Percentiles rank a stretch among this genome's conserved stretches.
Evolutionary conservation across 352 stramenopile genomes (phyloP).

Genomic region (Thraustochytrium sp.): DNA sequence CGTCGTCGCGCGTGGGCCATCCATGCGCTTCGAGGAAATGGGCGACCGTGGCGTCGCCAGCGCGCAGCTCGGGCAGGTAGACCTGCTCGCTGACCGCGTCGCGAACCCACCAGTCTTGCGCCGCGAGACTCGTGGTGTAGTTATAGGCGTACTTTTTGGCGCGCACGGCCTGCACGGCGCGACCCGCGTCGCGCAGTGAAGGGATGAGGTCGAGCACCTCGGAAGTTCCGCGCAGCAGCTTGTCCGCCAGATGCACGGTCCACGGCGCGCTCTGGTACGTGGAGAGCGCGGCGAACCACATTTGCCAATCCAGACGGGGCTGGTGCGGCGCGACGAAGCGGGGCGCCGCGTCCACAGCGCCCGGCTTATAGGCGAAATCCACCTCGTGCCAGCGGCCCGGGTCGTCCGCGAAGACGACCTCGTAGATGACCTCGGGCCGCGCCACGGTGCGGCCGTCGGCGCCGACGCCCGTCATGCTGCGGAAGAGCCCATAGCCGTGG

Average conservation of each 20-base stretch:
- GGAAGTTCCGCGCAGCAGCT: conserved; percentile 64
- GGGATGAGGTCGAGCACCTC: conserved; percentile 59
- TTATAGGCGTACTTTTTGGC: background rate
- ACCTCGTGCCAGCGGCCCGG: conserved; percentile 64
- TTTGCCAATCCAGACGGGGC: conserved; percentile 80
- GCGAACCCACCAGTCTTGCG: background rate
- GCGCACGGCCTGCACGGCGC: background rate
- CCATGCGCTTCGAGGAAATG: background rate
- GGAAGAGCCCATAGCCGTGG: conserved; percentile 70
- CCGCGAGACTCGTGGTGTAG: background rate
- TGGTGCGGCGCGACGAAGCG: conserved; percentile 58
- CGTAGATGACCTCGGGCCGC: conserved; percentile 77
- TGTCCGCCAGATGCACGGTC: conserved; percentile 74
- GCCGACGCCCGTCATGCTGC: conserved; percentile 78
- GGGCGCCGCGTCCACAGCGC: conserved; percentile 52
- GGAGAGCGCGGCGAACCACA: conserved; percentile 81
- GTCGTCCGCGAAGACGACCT: conserved; percentile 60
- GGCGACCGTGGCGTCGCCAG: background rate
- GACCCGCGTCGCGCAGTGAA: background rate
- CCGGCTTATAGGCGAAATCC: conserved; percentile 78
- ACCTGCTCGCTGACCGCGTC: background rate
- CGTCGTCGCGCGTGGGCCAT: background rate
- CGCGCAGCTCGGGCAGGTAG: conserved; percentile 13
- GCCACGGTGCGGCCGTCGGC: conserved; percentile 60
- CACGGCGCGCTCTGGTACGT: conserved; percentile 71